These are phyloP conservation scores for Chimonanthus salicifolius DNA, from an alignment of 164 flowering plant species.

Conservation along the genomic window DNA sequence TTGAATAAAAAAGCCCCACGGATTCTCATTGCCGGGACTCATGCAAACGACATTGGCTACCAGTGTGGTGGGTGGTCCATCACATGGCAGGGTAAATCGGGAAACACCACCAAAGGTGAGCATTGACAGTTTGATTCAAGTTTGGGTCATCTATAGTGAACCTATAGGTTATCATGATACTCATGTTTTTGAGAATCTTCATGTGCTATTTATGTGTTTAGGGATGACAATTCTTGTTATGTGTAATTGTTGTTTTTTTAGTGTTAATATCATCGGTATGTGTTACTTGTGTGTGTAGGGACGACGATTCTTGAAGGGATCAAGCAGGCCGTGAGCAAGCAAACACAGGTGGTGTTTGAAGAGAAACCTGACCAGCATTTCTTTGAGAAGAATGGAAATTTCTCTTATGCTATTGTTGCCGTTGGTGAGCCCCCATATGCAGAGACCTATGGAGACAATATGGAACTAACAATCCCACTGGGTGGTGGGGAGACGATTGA, in stretches of 20 bases:
- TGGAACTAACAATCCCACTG: constrained; percentile 17
- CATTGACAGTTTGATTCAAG: too few species aligned
- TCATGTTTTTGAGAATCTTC: too few species aligned
- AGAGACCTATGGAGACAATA: constrained; percentile 28
- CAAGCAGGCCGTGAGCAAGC: constrained; percentile 22
- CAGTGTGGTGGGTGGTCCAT: constrained; percentile 31
- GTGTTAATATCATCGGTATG: neutral
- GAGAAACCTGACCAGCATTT: constrained; percentile 25
- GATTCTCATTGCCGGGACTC: constrained; percentile 25
- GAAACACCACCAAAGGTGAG: constrained; percentile 15
- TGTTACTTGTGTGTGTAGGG: constrained; percentile 10
- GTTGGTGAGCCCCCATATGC: constrained; percentile 40
- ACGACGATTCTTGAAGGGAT: constrained; percentile 39
- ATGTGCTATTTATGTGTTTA: too few species aligned
- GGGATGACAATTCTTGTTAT: too few species aligned
- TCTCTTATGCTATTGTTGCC: constrained; percentile 16
- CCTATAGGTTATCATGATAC: too few species aligned
- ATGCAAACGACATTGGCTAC: constrained; percentile 21
- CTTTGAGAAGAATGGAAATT: constrained; percentile 12
- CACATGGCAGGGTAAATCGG: constrained; percentile 16
- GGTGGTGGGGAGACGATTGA: constrained; percentile 23
- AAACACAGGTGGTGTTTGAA: constrained; percentile 23
- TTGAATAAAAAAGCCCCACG: constrained; percentile 13
- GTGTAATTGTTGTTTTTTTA: neutral
- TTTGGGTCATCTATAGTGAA: too few species aligned